A percentile compares a stretch with the other conserved stretches of the same genome.
These are phyloP conservation scores for Phaeosphaeria sp. DNA, from an alignment of 2,329 filamentous ascomycete species.

Conservation along the genomic window DNA sequence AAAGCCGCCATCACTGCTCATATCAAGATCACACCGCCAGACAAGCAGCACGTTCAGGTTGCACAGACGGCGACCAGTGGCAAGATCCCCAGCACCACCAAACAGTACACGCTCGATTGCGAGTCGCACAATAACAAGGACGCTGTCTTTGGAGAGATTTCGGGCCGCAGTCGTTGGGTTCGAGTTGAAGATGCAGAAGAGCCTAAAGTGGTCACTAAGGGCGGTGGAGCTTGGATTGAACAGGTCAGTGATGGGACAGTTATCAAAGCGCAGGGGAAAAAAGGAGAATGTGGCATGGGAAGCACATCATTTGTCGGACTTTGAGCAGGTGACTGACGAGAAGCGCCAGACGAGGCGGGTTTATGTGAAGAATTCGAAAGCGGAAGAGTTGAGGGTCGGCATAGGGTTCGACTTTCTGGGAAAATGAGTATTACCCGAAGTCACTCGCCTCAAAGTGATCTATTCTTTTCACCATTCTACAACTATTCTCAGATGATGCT, in stretches of 20 bases:
- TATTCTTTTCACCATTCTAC: too few species aligned
- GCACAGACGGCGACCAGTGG: constrained; percentile 16
- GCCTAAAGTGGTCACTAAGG: constrained; percentile 4
- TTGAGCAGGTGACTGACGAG: constrained; percentile 15
- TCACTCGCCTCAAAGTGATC: too few species aligned
- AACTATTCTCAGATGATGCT: too few species aligned
- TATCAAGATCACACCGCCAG: constrained; percentile 17
- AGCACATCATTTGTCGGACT: constrained; percentile 19
- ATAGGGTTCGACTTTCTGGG: constrained; percentile 21
- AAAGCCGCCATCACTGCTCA: constrained; percentile 18
- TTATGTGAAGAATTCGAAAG: constrained; percentile 11
- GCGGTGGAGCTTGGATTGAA: constrained; percentile 13
- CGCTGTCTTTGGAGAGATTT: constrained; percentile 16
- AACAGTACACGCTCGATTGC: constrained; percentile 16
- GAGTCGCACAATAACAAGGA: constrained; percentile 22
- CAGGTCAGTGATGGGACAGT: constrained; percentile 13
- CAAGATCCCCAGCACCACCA: constrained; percentile 18
- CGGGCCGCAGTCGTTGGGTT: constrained; percentile 19
- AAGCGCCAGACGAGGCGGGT: constrained; percentile 17
- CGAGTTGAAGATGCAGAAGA: constrained; percentile 11
- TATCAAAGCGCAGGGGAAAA: constrained; percentile 17
- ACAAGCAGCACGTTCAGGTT: constrained; percentile 14
- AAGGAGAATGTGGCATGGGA: constrained; percentile 17
- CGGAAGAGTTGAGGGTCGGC: constrained; percentile 11
- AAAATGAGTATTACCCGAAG: background rate